phyloP scores from a whole-genome alignment of 2,329 filamentous ascomycete genomes.

The Colletotrichum sidae region DNA sequence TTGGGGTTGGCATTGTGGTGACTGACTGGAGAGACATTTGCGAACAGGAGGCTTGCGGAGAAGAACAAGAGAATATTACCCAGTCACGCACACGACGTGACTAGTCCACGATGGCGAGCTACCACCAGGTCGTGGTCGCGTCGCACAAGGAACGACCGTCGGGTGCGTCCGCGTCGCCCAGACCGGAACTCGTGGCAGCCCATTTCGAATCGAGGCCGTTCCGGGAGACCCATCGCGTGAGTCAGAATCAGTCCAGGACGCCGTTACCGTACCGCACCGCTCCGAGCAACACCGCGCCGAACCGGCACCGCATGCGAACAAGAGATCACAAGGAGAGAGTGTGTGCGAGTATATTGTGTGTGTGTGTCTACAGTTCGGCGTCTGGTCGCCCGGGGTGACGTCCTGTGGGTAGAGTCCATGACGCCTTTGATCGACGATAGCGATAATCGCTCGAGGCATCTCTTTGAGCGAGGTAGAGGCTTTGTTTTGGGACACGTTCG shows the following conservation, averaged over 20 bases:
- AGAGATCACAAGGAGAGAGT: too few relatives aligned
- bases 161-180: slow-evolving; percentile 27
- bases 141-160: slow-evolving; percentile 15
- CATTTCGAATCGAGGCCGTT: neutral
- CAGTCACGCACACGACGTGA: too few relatives aligned
- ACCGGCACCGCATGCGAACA: neutral
- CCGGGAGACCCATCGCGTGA: neutral
- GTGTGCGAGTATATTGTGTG: neutral
- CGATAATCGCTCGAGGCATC: slow-evolving; percentile 7
- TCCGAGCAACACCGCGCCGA: slow-evolving; percentile 2
- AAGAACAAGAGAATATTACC: too few relatives aligned
- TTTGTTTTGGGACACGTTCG: slow-evolving; percentile 25
- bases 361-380: slow-evolving; percentile 10
- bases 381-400: slow-evolving; percentile 17
- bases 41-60: too few relatives aligned
- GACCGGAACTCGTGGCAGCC: slow-evolving; percentile 30
- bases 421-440: slow-evolving; percentile 16
- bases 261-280: slow-evolving; percentile 1
- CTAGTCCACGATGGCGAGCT: too few relatives aligned
- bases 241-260: neutral
- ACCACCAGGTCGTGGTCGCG: neutral
- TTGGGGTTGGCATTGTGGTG: neutral
- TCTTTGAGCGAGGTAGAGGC: slow-evolving; percentile 8
- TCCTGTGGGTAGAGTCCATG: slow-evolving; percentile 13
- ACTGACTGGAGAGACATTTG: slow-evolving; percentile 7